Evolutionary conservation across 345 rosid genomes (phyloP).

Genomic region (Gossypium anomalum): DNA sequence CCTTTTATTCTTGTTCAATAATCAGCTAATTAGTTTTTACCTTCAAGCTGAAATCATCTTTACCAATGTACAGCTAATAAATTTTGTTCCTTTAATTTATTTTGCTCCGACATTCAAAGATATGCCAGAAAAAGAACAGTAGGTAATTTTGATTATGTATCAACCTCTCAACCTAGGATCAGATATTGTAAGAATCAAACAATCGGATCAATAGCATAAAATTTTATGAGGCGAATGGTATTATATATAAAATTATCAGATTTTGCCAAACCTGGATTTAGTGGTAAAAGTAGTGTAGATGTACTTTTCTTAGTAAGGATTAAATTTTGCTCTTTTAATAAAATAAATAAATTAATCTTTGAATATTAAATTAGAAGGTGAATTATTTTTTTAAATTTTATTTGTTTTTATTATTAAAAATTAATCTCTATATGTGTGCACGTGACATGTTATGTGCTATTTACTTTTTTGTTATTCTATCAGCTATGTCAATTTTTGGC

Average conservation of each 20-base stretch:
- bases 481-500: too few species aligned
- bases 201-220: background rate
- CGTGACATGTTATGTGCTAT: too few species aligned
- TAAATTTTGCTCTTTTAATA: too few species aligned
- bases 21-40: background rate
- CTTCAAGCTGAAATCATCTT: background rate
- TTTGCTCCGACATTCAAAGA: too few species aligned
- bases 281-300: too few species aligned
- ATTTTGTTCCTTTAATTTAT: too few species aligned
- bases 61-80: background rate
- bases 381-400: too few species aligned
- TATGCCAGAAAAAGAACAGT: too few species aligned
- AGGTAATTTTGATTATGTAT: background rate
- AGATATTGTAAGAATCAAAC: background rate
- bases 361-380: accelerated
- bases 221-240: background rate
- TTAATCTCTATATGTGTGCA: accelerated
- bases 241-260: background rate
- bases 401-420: too few species aligned
- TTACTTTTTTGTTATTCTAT: too few species aligned
- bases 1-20: background rate
- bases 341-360: too few species aligned
- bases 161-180: background rate
- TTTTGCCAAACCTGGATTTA: background rate
- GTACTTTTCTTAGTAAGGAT: too few species aligned